phyloP scores from a whole-genome alignment of 169 alveolate genomes.

The Eimeria brunetti region DNA sequence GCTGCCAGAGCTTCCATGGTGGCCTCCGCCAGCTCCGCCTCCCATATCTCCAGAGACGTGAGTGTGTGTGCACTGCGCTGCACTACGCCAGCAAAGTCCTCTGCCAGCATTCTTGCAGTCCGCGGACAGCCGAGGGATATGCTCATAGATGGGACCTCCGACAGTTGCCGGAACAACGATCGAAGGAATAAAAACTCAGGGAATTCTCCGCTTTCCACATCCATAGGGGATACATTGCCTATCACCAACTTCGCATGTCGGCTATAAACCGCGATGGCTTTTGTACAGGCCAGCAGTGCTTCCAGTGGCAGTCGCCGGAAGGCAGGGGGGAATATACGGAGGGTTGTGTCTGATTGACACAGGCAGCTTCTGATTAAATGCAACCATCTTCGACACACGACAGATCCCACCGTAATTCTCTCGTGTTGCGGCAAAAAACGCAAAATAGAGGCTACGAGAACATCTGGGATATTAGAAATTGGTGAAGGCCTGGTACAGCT shows the following conservation, averaged over 20 bases:
- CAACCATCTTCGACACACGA: constrained; percentile 71
- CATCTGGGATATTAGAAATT: constrained; percentile 29
- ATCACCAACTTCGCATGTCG: constrained; percentile 51
- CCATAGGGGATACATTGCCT: background rate
- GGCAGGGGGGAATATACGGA: constrained; percentile 27
- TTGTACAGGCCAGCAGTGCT: constrained; percentile 19
- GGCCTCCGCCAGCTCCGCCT: constrained; percentile 56
- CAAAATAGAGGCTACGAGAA: constrained; percentile 44
- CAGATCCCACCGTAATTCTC: constrained; percentile 46
- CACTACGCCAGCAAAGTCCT: constrained; percentile 39
- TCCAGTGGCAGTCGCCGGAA: constrained; percentile 53
- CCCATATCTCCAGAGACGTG: constrained; percentile 59
- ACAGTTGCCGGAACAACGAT: constrained; percentile 29
- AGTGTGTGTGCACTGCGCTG: constrained; percentile 66
- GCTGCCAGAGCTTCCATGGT: constrained; percentile 33
- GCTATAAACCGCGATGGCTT: constrained; percentile 20
- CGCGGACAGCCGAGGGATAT: constrained; percentile 47
- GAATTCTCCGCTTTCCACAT: background rate
- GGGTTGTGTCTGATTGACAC: constrained; percentile 46
- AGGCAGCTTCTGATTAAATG: constrained; percentile 40
- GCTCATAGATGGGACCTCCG: constrained; percentile 24
- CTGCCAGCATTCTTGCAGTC: constrained; percentile 47
- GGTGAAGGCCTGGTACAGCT: background rate
- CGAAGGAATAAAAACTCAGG: constrained; percentile 24
- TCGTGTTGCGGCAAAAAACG: constrained; percentile 42